Conservation (phyloP, 176 grass and related monocot species). For the Hyparrhenia diplandra region DNA sequence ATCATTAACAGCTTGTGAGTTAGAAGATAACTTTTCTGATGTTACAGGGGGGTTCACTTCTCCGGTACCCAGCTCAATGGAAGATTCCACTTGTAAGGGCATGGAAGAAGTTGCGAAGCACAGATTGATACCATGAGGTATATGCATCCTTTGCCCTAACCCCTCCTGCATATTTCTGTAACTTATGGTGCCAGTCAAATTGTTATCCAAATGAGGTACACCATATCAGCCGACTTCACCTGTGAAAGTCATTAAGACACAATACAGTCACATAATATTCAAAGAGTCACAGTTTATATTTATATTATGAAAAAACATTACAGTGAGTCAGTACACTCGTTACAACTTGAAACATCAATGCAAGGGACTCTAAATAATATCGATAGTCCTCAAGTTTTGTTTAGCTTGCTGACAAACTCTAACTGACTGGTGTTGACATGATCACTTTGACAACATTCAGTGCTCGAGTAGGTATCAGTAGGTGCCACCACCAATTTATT, state of each 20-base stretch:
- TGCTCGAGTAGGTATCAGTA: neutral
- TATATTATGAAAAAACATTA: conserved; percentile 15
- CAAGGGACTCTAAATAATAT: neutral
- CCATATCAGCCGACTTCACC: conserved; percentile 1
- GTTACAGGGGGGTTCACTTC: neutral
- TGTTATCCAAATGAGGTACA: neutral
- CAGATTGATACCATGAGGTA: conserved; percentile 16
- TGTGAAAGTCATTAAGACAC: conserved; percentile 5
- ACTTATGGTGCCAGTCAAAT: neutral
- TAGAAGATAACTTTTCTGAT: conserved; percentile 12
- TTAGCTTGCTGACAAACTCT: neutral
- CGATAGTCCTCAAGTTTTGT: neutral
- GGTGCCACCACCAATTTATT: neutral
- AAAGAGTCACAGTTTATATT: neutral
- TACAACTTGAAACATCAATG: too few species aligned
- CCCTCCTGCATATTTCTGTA: conserved; percentile 21
- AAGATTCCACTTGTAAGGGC: conserved; percentile 11
- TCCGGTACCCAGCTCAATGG: neutral
- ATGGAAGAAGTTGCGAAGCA: conserved; percentile 22
- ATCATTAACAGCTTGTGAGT: conserved; percentile 12
- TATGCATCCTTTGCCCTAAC: neutral
- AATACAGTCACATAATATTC: conserved; percentile 20
- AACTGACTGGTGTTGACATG: neutral
- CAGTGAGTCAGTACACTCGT: neutral
- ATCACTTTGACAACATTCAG: neutral